phyloP scores from a whole-genome alignment of 2,329 filamentous ascomycete genomes.

The Chalaropsis ovoidea region DNA sequence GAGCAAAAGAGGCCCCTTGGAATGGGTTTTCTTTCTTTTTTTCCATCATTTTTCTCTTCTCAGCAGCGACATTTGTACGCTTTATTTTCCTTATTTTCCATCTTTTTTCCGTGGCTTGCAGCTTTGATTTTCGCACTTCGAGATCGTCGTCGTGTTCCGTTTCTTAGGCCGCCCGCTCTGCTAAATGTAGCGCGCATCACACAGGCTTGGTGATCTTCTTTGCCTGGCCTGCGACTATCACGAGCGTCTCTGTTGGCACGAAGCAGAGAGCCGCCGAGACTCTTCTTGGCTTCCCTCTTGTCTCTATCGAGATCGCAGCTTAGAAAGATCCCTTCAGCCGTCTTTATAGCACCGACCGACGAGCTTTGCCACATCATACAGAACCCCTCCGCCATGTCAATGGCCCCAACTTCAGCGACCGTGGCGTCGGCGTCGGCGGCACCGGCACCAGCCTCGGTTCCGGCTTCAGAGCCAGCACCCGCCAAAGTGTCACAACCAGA shows the following conservation, averaged over 20 bases:
- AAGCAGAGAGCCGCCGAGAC: neutral
- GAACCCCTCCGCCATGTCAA: neutral
- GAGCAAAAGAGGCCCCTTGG: neutral
- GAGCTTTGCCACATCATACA: neutral
- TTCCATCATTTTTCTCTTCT: slow-evolving; percentile 1
- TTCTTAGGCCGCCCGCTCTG: neutral
- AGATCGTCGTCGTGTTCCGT: neutral
- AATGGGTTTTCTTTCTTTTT: neutral
- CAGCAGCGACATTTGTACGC: neutral
- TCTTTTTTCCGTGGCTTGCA: neutral
- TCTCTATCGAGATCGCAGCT: neutral
- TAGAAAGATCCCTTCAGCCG: neutral
- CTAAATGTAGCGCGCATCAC: slow-evolving; percentile 4
- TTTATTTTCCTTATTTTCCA: neutral
- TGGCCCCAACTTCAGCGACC: neutral
- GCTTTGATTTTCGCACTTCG: neutral
- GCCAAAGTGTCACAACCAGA: neutral
- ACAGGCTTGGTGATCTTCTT: slow-evolving; percentile 8
- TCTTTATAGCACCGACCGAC: neutral
- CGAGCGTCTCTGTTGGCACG: neutral
- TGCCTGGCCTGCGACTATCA: neutral
- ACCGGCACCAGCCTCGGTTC: neutral
- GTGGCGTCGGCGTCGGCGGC: neutral
- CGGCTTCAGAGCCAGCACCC: neutral
- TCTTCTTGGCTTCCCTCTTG: too few species aligned